Conservation (phyloP, 139 green algal species). For the Chlorella sp. region DNA sequence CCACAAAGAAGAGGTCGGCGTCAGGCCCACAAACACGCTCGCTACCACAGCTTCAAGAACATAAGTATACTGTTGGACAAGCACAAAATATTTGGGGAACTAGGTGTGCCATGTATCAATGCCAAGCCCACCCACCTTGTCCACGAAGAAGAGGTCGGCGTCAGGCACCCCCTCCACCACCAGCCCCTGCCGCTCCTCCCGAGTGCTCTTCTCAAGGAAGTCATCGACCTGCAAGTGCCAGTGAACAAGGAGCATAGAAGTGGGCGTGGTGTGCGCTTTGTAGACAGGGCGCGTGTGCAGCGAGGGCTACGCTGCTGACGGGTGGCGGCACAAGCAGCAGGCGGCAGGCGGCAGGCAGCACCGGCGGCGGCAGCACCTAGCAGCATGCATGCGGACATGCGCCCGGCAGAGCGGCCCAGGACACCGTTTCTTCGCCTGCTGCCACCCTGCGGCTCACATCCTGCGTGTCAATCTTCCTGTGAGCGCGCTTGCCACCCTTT, state of each 20-base stretch:
- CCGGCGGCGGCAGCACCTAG: not conserved
- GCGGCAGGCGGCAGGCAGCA: not conserved
- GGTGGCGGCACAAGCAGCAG: no score
- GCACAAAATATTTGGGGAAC: no score
- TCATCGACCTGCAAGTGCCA: conserved; percentile 60
- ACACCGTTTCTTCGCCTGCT: not conserved
- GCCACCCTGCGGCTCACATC: conserved; percentile 30
- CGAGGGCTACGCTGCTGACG: not conserved
- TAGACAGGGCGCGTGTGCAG: not conserved
- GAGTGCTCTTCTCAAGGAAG: conserved; percentile 57
- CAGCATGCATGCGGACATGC: conserved; percentile 24
- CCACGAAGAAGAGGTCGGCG: conserved; percentile 77
- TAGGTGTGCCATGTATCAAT: no score
- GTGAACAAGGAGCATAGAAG: not conserved
- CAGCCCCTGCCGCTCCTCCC: conserved; percentile 61
- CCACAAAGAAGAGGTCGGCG: no score
- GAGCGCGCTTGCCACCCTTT: conserved; percentile 31
- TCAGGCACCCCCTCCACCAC: conserved; percentile 65
- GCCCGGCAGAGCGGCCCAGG: not conserved
- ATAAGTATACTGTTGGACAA: no score
- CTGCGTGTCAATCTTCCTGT: conserved; percentile 32
- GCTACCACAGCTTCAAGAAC: no score
- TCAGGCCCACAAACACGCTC: no score
- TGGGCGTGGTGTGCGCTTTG: not conserved
- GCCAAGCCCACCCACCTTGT: conserved; percentile 63